phyloP scores from a whole-genome alignment of 768 basidiomycete genomes.

The Mycena metata region DNA sequence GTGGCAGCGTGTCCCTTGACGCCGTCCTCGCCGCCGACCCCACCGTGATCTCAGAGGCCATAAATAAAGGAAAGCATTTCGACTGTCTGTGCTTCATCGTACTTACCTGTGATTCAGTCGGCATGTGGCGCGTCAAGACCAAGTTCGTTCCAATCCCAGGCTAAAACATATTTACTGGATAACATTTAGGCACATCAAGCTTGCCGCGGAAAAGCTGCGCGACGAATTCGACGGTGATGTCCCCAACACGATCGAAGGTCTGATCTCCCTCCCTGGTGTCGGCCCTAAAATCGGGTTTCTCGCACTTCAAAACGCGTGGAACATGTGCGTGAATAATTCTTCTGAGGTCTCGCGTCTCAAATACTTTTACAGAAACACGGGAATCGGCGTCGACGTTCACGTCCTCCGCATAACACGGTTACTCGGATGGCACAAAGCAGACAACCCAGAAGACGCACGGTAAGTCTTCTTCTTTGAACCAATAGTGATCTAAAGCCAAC shows the following conservation, averaged over 20 bases:
- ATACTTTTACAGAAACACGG: conserved; percentile 71
- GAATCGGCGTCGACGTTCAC: conserved; percentile 97
- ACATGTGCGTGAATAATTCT: conserved; percentile 64
- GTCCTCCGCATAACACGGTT: conserved; percentile 96
- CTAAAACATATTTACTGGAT: conserved; percentile 2
- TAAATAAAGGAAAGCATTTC: conserved; percentile 63
- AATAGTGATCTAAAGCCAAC: not conserved
- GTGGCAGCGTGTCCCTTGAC: conserved; percentile 85
- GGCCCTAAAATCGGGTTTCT: conserved; percentile 98
- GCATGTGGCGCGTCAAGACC: conserved; percentile 93
- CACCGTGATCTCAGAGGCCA: conserved; percentile 76
- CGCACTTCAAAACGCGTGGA: conserved; percentile 87
- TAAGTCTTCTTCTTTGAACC: conserved; percentile 41
- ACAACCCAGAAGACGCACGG: conserved; percentile 91
- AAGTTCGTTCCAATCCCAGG: conserved; percentile 60
- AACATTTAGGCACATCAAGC: conserved; percentile 74
- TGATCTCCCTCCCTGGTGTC: conserved; percentile 90
- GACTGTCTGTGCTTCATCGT: too few relatives aligned
- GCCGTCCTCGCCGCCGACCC: conserved; percentile 75
- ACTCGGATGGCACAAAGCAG: conserved; percentile 93
- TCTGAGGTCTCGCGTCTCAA: not conserved
- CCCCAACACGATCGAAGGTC: conserved; percentile 88
- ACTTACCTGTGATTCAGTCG: conserved; percentile 58
- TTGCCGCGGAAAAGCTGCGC: conserved; percentile 75
- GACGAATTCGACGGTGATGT: conserved; percentile 88